Base-by-base conservation (phyloP, 495 filamentous ascomycete genomes). In the Hypomontagnella monticulosa region DNA sequence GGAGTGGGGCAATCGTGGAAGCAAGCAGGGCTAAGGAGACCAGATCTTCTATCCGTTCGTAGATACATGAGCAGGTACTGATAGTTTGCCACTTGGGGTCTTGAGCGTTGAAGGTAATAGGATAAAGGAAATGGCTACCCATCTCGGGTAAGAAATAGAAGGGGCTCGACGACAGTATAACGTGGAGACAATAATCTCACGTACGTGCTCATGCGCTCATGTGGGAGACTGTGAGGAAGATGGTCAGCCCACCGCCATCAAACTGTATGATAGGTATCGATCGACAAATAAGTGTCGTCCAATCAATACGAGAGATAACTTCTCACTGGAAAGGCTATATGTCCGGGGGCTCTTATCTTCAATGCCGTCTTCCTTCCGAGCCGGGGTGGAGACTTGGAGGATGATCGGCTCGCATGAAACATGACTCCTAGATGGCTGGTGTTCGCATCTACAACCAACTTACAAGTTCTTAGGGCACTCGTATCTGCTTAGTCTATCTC, bases 311-410 rank as follows among this genome's bases (percentile, higher is more conserved):
- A n/a, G 50, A 12, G 23, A 49, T 34, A 19, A 16, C 36, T 38
- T 36, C 1, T 36, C 1, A 36, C 20, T 6, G 4, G 36, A 27
- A 30, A 47, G 42, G 9, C 36, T 4, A 50, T 16, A 33, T 50
- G 36, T 23, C 37, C 37, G 11, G 9, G 30, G 23, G 8, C 50
- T 40, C 51, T 57, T 63, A 62, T 55, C 59, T 63, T 43, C 14
- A 15, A 47, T 8, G 54, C 54, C 42, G 32, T 27, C 34, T 44
- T 46, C 41, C 27, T 15, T 30, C 12, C 9, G 3, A 36, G 50
- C 20, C n/a, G 43, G 51, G 38, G 14, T 55, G 32, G 12, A 15
- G 15, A 3, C 12, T 14, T 23, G 4, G 19, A 54, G 49, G 32
- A 54, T 30, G 8, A 14, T 41, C 3, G 37, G 19, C 23, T 59